These are phyloP conservation scores for Grosmannia serpens DNA, from an alignment of 2,329 filamentous ascomycete genomes.

Conservation along the genomic window DNA sequence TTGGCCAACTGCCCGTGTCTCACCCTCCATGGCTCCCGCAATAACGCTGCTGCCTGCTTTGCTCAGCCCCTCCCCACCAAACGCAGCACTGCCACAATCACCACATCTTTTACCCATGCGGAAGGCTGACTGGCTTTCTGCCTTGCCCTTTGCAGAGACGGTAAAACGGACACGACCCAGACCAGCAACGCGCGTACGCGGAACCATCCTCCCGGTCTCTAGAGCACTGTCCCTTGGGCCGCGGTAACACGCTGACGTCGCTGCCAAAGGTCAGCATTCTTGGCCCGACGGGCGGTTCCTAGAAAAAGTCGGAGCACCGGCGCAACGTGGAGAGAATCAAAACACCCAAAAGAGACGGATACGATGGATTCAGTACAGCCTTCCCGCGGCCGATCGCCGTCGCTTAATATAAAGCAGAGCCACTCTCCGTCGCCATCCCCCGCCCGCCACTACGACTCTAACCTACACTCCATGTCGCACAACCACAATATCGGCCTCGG, in stretches of 20 bases:
- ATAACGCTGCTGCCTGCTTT: conserved; percentile 9
- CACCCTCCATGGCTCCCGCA: conserved; percentile 1
- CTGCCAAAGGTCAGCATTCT: neutral
- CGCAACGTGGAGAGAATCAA: conserved; percentile 3
- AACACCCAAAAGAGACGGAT: conserved; percentile 1
- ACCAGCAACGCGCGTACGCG: conserved; percentile 5
- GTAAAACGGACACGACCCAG: conserved; percentile 12
- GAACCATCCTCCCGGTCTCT: neutral
- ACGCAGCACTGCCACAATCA: conserved; percentile 24
- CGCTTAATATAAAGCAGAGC: conserved; percentile 55
- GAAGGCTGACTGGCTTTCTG: conserved; percentile 36
- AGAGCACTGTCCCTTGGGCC: neutral
- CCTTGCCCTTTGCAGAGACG: conserved; percentile 26
- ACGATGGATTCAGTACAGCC: conserved; percentile 41
- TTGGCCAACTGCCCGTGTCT: conserved; percentile 2
- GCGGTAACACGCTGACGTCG: neutral
- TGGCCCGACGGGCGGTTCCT: neutral
- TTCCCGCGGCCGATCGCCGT: conserved; percentile 47
- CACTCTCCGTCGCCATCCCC: conserved; percentile 47
- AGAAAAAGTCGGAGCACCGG: neutral
- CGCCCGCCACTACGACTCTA: conserved; percentile 35
- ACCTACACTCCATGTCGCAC: conserved; percentile 15
- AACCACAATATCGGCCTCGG: conserved; percentile 34
- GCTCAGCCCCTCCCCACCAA: conserved; percentile 28
- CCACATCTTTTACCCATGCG: conserved; percentile 7